Evolutionary conservation across 139 green algal species (phyloP).

Genomic region (Limnomonas spitsbergensis): DNA sequence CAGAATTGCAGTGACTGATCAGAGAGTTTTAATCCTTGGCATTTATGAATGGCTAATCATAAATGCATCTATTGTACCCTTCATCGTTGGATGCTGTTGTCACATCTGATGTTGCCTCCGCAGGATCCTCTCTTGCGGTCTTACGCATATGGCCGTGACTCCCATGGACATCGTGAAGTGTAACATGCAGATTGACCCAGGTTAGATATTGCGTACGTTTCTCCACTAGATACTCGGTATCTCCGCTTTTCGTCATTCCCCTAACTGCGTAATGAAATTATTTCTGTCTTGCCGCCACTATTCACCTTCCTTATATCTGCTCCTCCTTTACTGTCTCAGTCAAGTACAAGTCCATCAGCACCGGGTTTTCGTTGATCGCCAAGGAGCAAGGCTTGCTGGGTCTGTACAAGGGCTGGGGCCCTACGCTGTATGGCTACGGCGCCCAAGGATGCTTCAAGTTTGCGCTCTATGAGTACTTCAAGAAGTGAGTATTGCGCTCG

Average conservation of each 20-base stretch:
- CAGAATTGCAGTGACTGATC: neutral
- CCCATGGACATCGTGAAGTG: constrained; percentile 93
- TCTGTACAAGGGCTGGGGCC: constrained; percentile 79
- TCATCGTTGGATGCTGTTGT: too few species aligned
- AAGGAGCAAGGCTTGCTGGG: constrained; percentile 61
- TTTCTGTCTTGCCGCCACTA: constrained; percentile 2
- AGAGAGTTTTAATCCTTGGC: constrained; percentile 1
- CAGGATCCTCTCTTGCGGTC: constrained; percentile 54
- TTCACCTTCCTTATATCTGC: too few species aligned
- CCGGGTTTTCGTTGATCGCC: constrained; percentile 66
- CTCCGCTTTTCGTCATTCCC: too few species aligned
- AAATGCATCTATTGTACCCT: too few species aligned
- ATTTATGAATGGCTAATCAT: too few species aligned
- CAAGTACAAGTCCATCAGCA: constrained; percentile 70
- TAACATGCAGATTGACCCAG: constrained; percentile 73
- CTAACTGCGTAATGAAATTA: too few species aligned
- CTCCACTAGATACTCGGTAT: too few species aligned
- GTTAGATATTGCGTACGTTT: too few species aligned
- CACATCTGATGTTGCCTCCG: constrained; percentile 11
- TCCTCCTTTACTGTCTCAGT: too few species aligned
- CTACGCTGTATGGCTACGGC: constrained; percentile 82
- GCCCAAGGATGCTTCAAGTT: constrained; percentile 89
- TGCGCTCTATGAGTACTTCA: constrained; percentile 89
- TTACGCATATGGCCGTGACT: constrained; percentile 72
- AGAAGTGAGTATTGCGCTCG: constrained; percentile 63